Evolutionary conservation across 2,329 filamentous ascomycete species (phyloP), one percentile per base, ranked within the genome.

Genomic region (Xylariaceae sp.): DNA sequence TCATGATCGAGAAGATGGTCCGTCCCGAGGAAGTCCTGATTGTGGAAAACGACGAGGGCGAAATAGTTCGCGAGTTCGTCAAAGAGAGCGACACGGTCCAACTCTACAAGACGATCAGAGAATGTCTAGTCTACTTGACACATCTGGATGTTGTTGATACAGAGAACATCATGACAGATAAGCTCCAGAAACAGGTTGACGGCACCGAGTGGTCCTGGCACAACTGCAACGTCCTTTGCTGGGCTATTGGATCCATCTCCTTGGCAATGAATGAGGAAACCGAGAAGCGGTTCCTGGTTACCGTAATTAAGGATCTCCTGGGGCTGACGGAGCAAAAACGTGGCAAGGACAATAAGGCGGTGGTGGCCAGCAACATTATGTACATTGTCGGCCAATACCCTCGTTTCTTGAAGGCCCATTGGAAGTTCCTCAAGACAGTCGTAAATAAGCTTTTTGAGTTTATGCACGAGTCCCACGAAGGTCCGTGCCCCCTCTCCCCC

Each of bases 1-100:
- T 98, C 50, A 98, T 98, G 92, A 97, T 98, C 47, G 92, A 98
- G 69, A 96, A 96, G 73, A 98, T 98, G 92, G 92, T 98, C 21
- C 80, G 89, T 30, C 92, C 92, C 1, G 92, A 98, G 66, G 94
- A 98, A 67, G 94, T 98, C 7, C 66, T 98, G 53, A 94, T 98
- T 57, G 92, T 98, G n/a, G 92, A 98, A 66, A 98, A 98, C 62
- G 92, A 98, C 48, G 92, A 98, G 65, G 92, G 94, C 48, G 92
- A 98, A 62, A 98, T 98, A 54, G 92, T 98, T 19, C 87, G 92
- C 53, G 92, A 98, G 59, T 98, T 98, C 51, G 92, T 98, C 61
- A 98, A 98, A 71, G 92, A 98, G 68, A 95, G 89, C 54, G 92
- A 98, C 64, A 98, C 92, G 0, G 96, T 98, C 31, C 92, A 98